Percentiles rank a stretch among this genome's conserved stretches.
Evolutionary conservation across 352 stramenopile species (phyloP).

Genomic region (Pythium grandisporangium): DNA sequence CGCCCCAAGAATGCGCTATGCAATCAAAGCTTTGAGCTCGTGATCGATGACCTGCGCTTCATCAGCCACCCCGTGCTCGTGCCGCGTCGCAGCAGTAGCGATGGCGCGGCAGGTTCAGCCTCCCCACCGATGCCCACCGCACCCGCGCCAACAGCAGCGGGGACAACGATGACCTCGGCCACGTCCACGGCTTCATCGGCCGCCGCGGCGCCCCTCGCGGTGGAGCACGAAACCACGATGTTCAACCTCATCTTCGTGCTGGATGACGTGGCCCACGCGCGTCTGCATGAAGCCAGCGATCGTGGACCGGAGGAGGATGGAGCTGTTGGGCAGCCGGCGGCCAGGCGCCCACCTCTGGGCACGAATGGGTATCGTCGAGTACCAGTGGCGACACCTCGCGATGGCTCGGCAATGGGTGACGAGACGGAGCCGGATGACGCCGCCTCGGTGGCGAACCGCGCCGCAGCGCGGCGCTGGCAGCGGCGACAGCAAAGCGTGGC

Average conservation of each 20-base stretch:
- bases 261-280: slow-evolving; percentile 28
- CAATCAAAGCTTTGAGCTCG: slow-evolving; percentile 82
- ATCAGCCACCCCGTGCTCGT: slow-evolving; percentile 82
- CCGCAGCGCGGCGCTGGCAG: too few relatives aligned
- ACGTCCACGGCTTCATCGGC: neutral
- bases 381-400: too few relatives aligned
- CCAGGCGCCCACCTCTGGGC: too few relatives aligned
- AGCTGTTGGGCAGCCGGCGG: too few relatives aligned
- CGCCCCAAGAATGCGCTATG: slow-evolving; percentile 83
- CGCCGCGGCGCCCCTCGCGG: neutral
- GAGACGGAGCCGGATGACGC: slow-evolving; percentile 19
- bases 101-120: neutral
- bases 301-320: too few relatives aligned
- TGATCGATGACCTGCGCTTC: slow-evolving; percentile 82
- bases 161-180: neutral
- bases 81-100: slow-evolving; percentile 15
- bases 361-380: too few relatives aligned
- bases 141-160: neutral
- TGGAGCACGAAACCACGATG: slow-evolving; percentile 69
- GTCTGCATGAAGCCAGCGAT: slow-evolving; percentile 2
- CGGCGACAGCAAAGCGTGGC: slow-evolving; percentile 28
- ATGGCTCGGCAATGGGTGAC: too few relatives aligned
- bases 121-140: neutral
- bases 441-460: neutral
- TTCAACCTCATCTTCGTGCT: slow-evolving; percentile 86